These are phyloP conservation scores for Rutstroemia sp. DNA, from an alignment of 2,329 filamentous ascomycete genomes.

Conservation along the genomic window DNA sequence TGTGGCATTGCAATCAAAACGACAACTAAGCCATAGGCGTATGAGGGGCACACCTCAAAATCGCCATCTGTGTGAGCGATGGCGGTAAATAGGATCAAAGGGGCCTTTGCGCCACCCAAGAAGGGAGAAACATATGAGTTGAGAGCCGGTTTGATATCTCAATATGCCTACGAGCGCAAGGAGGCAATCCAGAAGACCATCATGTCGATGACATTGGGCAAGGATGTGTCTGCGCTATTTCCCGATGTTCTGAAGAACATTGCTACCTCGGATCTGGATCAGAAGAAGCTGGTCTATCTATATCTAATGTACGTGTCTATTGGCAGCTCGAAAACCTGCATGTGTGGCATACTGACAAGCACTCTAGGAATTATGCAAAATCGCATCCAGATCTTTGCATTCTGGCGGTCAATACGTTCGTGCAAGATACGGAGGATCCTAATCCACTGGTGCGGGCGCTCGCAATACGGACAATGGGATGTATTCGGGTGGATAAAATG, in stretches of 20 bases:
- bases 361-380: constrained; percentile 90
- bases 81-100: constrained; percentile 94
- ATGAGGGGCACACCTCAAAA: constrained; percentile 32
- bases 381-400: constrained; percentile 98
- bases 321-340: neutral
- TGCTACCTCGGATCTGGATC: constrained; percentile 85
- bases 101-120: constrained; percentile 83
- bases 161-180: constrained; percentile 98
- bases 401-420: constrained; percentile 97
- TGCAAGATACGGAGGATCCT: constrained; percentile 97
- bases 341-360: constrained; percentile 9
- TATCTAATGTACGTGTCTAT: constrained; percentile 70
- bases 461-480: constrained; percentile 96
- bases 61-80: constrained; percentile 45
- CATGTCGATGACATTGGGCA: constrained; percentile 99
- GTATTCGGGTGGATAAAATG: constrained; percentile 98
- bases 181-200: constrained; percentile 99
- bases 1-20: constrained; percentile 17
- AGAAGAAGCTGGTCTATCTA: constrained; percentile 98
- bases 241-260: constrained; percentile 99
- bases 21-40: constrained; percentile 21
- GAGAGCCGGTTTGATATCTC: constrained; percentile 88
- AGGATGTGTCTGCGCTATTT: constrained; percentile 95
- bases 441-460: constrained; percentile 93
- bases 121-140: constrained; percentile 99